These are phyloP conservation scores for Sanghuangporus baumii DNA, from an alignment of 1,284 basidiomycete species.

Conservation along the genomic window DNA sequence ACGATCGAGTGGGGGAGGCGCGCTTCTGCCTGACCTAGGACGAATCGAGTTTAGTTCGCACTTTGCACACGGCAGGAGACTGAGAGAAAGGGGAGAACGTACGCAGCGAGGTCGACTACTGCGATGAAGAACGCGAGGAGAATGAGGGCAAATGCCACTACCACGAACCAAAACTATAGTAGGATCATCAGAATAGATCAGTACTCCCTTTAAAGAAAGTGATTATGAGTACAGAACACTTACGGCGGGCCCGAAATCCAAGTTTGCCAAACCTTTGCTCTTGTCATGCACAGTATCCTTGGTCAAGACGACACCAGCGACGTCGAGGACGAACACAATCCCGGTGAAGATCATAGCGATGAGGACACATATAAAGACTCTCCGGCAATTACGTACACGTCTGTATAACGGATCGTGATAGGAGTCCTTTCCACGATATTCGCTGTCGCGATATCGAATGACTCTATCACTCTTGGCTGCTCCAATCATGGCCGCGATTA, in stretches of 20 bases:
- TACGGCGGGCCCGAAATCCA: slow-evolving; percentile 9
- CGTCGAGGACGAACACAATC: slow-evolving; percentile 5
- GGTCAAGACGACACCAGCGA: neutral
- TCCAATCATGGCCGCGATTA: neutral
- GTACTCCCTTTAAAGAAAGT: neutral
- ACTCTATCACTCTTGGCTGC: neutral
- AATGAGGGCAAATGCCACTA: neutral
- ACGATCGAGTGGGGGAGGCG: neutral
- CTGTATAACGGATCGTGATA: neutral
- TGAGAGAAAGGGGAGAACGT: neutral
- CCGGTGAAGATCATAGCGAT: neutral
- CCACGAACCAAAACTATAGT: slow-evolving; percentile 7
- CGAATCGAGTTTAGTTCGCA: neutral
- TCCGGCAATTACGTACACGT: neutral
- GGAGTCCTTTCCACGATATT: neutral
- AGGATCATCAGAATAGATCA: neutral
- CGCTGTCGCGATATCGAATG: neutral
- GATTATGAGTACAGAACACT: neutral
- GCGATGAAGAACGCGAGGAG: neutral
- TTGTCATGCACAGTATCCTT: neutral
- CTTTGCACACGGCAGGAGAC: neutral
- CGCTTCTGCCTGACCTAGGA: neutral
- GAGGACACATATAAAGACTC: neutral
- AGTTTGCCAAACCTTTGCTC: neutral
- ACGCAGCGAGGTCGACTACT: slow-evolving; percentile 1